Conservation (phyloP, 2,329 filamentous ascomycete genomes). For the Xylaria polymorpha region DNA sequence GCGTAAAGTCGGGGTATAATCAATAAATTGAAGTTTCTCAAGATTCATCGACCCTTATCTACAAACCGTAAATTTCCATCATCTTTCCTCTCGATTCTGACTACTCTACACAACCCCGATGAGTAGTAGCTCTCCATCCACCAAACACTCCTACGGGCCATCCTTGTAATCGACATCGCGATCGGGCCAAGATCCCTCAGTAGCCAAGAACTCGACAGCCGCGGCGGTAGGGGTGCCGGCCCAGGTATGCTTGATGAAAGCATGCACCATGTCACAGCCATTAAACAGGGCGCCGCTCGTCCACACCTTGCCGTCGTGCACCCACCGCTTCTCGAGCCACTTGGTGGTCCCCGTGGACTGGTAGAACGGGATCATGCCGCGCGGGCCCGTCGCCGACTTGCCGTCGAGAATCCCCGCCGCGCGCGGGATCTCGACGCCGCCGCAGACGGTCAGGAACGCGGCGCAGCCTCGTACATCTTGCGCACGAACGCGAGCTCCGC, state of each 20-base stretch:
- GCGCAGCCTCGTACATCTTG: conserved; percentile 8
- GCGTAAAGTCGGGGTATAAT: not conserved
- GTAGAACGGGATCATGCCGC: not conserved
- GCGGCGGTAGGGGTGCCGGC: not conserved
- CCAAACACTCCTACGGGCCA: not conserved
- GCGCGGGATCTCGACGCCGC: conserved; percentile 22
- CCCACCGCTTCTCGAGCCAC: conserved; percentile 26
- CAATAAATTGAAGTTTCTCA: not conserved
- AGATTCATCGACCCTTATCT: not conserved
- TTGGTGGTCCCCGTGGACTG: not conserved
- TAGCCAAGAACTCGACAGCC: not conserved
- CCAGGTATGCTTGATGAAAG: conserved; percentile 7
- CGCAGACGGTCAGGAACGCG: conserved; percentile 27
- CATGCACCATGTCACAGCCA: conserved; percentile 9
- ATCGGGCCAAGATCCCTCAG: conserved; percentile 23
- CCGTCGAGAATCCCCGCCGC: conserved; percentile 15
- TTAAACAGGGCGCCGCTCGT: conserved; percentile 23
- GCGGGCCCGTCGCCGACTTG: conserved; percentile 16
- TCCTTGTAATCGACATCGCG: conserved; percentile 30
- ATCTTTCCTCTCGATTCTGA: no score
- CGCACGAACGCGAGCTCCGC: conserved; percentile 21
- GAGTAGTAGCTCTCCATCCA: no score
- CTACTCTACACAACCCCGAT: no score
- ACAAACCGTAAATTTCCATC: no score
- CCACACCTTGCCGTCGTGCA: conserved; percentile 28